Conservation (phyloP, 331 rosid genomes). For the Acacia pycnantha region DNA sequence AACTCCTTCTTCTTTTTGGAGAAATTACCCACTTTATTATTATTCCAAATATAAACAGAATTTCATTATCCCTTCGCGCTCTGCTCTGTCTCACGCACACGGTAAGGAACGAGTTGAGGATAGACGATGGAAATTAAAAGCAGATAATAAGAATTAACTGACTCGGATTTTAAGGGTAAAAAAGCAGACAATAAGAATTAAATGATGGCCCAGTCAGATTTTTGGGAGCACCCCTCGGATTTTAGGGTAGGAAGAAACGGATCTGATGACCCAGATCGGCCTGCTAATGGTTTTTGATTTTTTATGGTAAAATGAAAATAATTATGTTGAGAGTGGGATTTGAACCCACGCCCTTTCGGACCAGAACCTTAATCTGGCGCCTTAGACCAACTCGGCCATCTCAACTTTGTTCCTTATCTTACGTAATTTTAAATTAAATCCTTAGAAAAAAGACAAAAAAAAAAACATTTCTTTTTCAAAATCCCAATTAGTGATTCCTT, state of each 20-base stretch:
- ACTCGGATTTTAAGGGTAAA: no score
- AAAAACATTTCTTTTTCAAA: no score
- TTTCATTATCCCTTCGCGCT: slow-evolving; percentile 24
- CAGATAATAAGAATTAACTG: slow-evolving; percentile 18
- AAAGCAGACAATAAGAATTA: no score
- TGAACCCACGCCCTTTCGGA: slow-evolving; percentile 81
- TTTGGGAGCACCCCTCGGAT: no score
- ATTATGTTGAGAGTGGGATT: slow-evolving; percentile 55
- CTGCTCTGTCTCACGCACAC: background rate
- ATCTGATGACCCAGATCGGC: background rate
- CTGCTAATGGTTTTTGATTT: no score
- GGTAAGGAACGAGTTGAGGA: background rate
- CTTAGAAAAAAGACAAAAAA: no score
- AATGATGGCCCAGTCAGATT: background rate
- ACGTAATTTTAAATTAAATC: no score
- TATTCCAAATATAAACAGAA: no score
- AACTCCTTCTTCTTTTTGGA: no score
- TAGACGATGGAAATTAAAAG: background rate
- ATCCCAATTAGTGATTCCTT: no score
- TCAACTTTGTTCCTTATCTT: slow-evolving; percentile 15
- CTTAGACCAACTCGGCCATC: slow-evolving; percentile 99
- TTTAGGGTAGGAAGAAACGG: no score
- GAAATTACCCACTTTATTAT: no score
- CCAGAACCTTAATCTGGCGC: slow-evolving; percentile 99
- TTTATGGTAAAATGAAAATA: background rate